Evolutionary conservation across 1,284 basidiomycete genomes (phyloP).

Genomic region (Fistulinella cinereoalba): DNA sequence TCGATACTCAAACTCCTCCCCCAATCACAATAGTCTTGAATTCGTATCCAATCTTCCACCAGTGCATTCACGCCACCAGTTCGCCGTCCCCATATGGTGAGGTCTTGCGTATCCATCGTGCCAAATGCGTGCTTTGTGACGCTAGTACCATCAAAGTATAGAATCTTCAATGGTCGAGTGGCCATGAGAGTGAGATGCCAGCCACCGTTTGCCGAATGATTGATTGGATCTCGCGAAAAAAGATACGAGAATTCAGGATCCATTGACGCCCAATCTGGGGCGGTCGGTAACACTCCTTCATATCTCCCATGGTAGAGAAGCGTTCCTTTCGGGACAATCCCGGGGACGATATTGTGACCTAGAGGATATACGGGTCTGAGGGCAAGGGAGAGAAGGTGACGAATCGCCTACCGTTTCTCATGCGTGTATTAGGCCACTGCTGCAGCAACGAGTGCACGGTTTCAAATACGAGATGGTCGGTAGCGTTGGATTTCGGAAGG

Average conservation of each 20-base stretch:
- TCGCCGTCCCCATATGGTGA: constrained; percentile 37
- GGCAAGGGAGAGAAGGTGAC: constrained; percentile 13
- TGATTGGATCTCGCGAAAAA: constrained; percentile 30
- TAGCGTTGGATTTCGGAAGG: constrained; percentile 13
- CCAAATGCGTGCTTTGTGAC: constrained; percentile 38
- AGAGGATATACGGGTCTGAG: background rate
- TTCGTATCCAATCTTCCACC: constrained; percentile 28
- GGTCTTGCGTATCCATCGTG: constrained; percentile 42
- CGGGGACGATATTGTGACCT: constrained; percentile 47
- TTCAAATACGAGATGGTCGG: too few relatives aligned
- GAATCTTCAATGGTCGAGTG: constrained; percentile 38
- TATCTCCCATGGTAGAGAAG: constrained; percentile 42
- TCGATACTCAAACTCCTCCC: constrained; percentile 36
- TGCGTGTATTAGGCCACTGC: too few relatives aligned
- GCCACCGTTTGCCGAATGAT: constrained; percentile 5
- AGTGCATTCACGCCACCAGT: constrained; percentile 9
- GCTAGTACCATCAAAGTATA: constrained; percentile 47
- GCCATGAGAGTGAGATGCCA: constrained; percentile 42
- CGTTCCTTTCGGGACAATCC: constrained; percentile 37
- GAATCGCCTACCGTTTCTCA: too few relatives aligned
- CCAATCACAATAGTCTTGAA: constrained; percentile 37
- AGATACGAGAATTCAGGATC: constrained; percentile 45
- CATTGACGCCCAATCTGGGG: constrained; percentile 41
- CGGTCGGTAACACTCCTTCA: constrained; percentile 25
- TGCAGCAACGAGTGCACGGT: too few relatives aligned